Evolutionary conservation across 257 asterid genomes (phyloP), one percentile per base, ranked within the genome.

Genomic region (Verbascum thapsus): DNA sequence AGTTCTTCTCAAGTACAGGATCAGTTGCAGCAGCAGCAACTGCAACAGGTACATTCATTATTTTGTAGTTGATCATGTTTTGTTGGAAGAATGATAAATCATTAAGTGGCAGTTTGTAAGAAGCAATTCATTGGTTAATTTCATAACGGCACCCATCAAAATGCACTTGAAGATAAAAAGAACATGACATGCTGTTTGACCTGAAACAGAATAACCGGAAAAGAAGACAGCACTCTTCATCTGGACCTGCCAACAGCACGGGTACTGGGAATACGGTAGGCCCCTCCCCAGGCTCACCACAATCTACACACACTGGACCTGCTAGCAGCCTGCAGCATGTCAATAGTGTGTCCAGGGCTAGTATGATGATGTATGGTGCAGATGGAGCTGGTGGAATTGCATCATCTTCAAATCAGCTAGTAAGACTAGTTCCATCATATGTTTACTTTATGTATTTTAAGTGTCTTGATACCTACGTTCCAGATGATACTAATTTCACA

Each of bases 301-400:
- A 88, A 69, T 90, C 96, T 37, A 85, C 97, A 66, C 95, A 90
- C 55, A 90, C 99, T n/a, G n/a, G n/a, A 51, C 95, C 88, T 60
- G 81, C 98, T 56, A 85, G 90, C 74, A 80, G 90, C 78, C 67
- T 94, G 75, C 96, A 84, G 72, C 96, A 85, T 63, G 95, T 78
- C 53, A 81, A 80, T 54, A 80, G 76, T 68, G 91, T 75, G 20
- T 69, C 96, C 38, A 94, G 90, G 76, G 78, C 90, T 75, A 78
- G 90, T 73, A 81, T 84, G 80, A 80, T 85, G 83, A 81, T 81
- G 79, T 90, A 90, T 22, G 89, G 94, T 76, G 78, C 86, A 18
- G 99, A 87, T 8, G 96, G 88, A 80, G 78, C 97, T 30, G 92
- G n/a, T n/a, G n/a, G 90, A 52, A 77, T 94, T 76, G 90, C 96